These are phyloP conservation scores for Rhytidhysteron rufulum DNA, from an alignment of 2,329 filamentous ascomycete genomes.

Conservation along the genomic window DNA sequence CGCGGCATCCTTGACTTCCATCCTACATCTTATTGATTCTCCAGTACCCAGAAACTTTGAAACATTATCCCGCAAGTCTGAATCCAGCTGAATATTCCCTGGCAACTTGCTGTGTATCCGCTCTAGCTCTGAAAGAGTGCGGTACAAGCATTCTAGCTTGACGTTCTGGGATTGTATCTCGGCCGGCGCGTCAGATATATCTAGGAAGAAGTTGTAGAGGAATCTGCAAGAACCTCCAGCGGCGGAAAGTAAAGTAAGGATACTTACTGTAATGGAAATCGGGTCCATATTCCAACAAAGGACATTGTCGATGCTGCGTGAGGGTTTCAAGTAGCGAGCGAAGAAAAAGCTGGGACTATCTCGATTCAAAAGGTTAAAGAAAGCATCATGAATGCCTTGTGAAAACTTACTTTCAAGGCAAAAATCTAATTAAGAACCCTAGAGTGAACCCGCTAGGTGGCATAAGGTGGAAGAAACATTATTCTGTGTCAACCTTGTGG, in stretches of 20 bases:
- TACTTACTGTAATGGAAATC: constrained; percentile 7
- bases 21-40: not conserved
- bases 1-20: not conserved
- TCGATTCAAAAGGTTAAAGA: too few species aligned
- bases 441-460: too few species aligned
- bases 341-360: too few species aligned
- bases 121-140: constrained; percentile 4
- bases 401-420: too few species aligned
- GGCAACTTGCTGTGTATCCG: constrained; percentile 2
- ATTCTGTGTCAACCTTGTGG: too few species aligned
- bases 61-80: not conserved
- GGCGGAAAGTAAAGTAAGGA: constrained; percentile 8
- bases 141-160: constrained; percentile 6
- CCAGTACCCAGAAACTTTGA: constrained; percentile 1
- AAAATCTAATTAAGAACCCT: too few species aligned
- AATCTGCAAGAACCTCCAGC: constrained; percentile 7
- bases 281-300: too few species aligned
- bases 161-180: constrained; percentile 5
- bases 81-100: constrained; percentile 2
- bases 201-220: constrained; percentile 6
- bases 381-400: too few species aligned
- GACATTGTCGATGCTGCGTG: too few species aligned
- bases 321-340: not conserved
- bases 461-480: too few species aligned
- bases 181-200: constrained; percentile 5